Percentiles rank a stretch among this genome's conserved stretches.
phyloP scores from a whole-genome alignment of 2,329 filamentous ascomycete genomes.

The Neospermospora avenae region DNA sequence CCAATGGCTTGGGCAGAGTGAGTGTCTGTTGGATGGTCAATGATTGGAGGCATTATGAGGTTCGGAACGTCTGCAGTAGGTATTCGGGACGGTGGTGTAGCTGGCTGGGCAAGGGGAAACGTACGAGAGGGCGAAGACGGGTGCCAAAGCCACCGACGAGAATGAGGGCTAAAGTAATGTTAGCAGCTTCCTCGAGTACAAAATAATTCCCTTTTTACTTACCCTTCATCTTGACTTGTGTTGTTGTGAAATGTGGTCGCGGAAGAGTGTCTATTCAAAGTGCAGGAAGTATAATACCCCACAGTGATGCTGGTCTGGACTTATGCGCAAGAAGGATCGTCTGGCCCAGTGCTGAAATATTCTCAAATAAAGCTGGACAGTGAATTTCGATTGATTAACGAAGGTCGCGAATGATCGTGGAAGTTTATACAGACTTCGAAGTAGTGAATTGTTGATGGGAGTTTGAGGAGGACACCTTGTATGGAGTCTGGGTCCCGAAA shows the following conservation, averaged over 20 bases:
- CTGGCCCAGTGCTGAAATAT: neutral
- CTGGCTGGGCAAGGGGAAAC: slow-evolving; percentile 37
- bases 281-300: slow-evolving; percentile 20
- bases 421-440: neutral
- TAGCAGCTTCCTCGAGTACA: slow-evolving; percentile 17
- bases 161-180: slow-evolving; percentile 71
- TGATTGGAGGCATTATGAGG: slow-evolving; percentile 30
- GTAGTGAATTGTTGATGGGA: neutral
- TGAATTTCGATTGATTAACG: slow-evolving; percentile 1
- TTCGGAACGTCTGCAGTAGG: slow-evolving; percentile 16
- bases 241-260: slow-evolving; percentile 11
- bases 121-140: slow-evolving; percentile 90
- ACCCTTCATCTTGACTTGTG: slow-evolving; percentile 35
- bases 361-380: neutral
- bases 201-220: slow-evolving; percentile 9
- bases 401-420: neutral
- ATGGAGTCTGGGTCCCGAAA: neutral
- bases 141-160: slow-evolving; percentile 99
- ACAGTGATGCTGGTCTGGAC: slow-evolving; percentile 8
- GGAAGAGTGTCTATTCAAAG: neutral
- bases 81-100: slow-evolving; percentile 12
- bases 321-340: neutral
- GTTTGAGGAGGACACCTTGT: slow-evolving; percentile 9
- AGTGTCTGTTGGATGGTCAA: slow-evolving; percentile 63
- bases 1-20: slow-evolving; percentile 93